Evolutionary conservation across 78 protist genomes (phyloP).

Genomic region (Guillardia theta): DNA sequence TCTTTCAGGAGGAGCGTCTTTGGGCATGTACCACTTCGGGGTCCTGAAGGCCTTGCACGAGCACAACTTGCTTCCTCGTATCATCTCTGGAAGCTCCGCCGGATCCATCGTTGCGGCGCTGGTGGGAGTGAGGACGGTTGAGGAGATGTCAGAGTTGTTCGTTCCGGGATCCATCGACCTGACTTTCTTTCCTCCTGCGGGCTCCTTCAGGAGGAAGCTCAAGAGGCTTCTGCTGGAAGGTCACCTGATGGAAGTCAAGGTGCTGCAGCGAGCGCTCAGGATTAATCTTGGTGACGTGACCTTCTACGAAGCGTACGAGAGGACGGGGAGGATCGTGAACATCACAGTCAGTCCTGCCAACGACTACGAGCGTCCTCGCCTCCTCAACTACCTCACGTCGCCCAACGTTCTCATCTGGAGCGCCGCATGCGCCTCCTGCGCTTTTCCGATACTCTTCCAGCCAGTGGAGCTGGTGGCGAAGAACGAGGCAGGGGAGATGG

Average conservation of each 20-base stretch:
- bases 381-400: conserved; percentile 42
- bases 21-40: conserved; percentile 44
- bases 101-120: conserved; percentile 63
- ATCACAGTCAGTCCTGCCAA: background rate
- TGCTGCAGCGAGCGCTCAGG: background rate
- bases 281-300: conserved; percentile 1
- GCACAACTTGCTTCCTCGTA: background rate
- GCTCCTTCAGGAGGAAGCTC: background rate
- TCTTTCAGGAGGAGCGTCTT: conserved; percentile 51
- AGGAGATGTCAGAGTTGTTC: background rate
- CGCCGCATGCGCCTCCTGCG: conserved; percentile 52
- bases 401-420: conserved; percentile 39
- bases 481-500: background rate
- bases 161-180: background rate
- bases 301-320: conserved; percentile 37
- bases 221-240: background rate
- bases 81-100: conserved; percentile 59
- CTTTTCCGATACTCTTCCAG: conserved; percentile 16
- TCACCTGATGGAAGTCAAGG: conserved; percentile 20
- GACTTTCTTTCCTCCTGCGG: conserved; percentile 2
- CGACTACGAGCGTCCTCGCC: background rate
- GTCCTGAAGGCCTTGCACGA: conserved; percentile 42
- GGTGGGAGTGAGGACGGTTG: conserved; percentile 38
- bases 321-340: background rate
- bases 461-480: conserved; percentile 13